Evolutionary conservation across 805 yeast genomes (phyloP).

Genomic region (Candida jianshihensis): DNA sequence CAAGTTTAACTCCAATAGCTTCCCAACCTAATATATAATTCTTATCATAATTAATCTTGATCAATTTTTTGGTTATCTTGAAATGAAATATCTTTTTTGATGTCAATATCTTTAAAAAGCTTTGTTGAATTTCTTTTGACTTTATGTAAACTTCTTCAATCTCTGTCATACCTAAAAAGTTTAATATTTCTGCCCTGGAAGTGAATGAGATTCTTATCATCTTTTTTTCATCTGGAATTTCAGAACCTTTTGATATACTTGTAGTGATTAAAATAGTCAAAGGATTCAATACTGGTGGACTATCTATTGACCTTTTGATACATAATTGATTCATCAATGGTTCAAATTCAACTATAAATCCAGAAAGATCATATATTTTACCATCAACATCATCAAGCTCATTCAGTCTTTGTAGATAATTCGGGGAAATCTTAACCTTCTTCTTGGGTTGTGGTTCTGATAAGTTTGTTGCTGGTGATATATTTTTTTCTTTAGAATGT

Average conservation of each 20-base stretch:
- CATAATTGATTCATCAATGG: slow-evolving; percentile 13
- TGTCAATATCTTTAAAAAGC: slow-evolving; percentile 5
- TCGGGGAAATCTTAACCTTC: neutral
- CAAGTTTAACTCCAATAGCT: slow-evolving; percentile 8
- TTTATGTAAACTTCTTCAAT: slow-evolving; percentile 18
- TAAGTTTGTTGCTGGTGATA: no score
- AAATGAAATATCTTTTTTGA: slow-evolving; percentile 2
- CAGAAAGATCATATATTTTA: slow-evolving; percentile 9
- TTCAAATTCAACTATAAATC: slow-evolving; percentile 12
- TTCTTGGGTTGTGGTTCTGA: neutral
- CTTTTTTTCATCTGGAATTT: slow-evolving; percentile 5
- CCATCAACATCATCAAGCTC: slow-evolving; percentile 14
- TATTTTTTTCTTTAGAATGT: no score
- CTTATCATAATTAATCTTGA: slow-evolving; percentile 6
- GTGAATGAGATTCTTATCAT: slow-evolving; percentile 9
- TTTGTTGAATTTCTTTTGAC: slow-evolving; percentile 3
- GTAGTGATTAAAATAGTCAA: slow-evolving; percentile 4
- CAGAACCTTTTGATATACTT: neutral
- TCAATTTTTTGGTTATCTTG: slow-evolving; percentile 10
- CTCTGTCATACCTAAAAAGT: slow-evolving; percentile 17
- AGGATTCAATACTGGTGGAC: slow-evolving; percentile 9
- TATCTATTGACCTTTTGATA: slow-evolving; percentile 3
- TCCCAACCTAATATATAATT: slow-evolving; percentile 14
- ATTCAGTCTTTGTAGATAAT: slow-evolving; percentile 7
- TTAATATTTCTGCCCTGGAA: slow-evolving; percentile 8